Conservation (phyloP, 2,329 filamentous ascomycete genomes). For the Trichoderma asperellum region DNA sequence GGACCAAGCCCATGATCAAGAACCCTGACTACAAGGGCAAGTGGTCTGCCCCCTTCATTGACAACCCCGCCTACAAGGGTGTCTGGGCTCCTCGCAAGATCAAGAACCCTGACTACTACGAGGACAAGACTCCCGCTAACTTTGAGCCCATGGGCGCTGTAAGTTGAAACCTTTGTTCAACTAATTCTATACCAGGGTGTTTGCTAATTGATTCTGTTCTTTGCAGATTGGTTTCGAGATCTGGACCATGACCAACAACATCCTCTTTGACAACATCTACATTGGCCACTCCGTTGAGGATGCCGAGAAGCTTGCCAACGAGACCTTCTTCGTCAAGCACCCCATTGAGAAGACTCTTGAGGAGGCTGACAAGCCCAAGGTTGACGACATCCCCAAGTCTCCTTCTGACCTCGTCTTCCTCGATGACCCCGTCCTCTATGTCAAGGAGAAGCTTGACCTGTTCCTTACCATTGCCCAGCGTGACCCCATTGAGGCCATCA, state of each 20-base stretch:
- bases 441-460: constrained; percentile 91
- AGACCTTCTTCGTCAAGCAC: constrained; percentile 90
- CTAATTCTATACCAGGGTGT: not conserved
- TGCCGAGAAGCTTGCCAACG: constrained; percentile 82
- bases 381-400: constrained; percentile 64
- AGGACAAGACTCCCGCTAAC: constrained; percentile 96
- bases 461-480: constrained; percentile 83
- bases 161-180: constrained; percentile 50
- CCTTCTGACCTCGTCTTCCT: constrained; percentile 82
- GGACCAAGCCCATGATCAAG: constrained; percentile 88
- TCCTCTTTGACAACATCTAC: constrained; percentile 99
- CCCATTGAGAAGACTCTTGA: constrained; percentile 79
- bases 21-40: constrained; percentile 99
- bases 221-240: constrained; percentile 92
- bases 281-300: constrained; percentile 96
- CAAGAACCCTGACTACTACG: constrained; percentile 91
- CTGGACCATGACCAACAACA: constrained; percentile 99
- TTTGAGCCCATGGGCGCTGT: constrained; percentile 97
- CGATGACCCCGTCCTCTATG: constrained; percentile 84
- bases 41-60: constrained; percentile 89
- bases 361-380: constrained; percentile 78
- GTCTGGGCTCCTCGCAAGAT: constrained; percentile 95
- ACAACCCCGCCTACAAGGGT: constrained; percentile 99
- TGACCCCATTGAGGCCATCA: constrained; percentile 81
- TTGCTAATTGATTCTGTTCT: not conserved